Base-by-base conservation (phyloP, 192 early-diverging fungal species). In the Backusella tarrabulga region DNA sequence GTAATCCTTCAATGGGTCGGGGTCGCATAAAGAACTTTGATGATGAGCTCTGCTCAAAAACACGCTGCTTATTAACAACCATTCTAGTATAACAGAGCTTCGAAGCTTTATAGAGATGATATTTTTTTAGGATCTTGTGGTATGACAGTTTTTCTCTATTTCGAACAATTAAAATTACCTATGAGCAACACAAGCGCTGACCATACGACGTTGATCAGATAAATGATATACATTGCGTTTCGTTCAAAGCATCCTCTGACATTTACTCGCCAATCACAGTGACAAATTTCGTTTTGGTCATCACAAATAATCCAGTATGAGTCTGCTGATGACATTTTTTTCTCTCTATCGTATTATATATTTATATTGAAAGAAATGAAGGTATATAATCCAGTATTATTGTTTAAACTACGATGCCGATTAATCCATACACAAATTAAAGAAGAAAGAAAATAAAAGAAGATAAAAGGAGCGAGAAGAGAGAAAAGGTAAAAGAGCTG, bases 201-300 rank as follows among this genome's bases (percentile, higher is more conserved):
- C 35, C 56, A 72, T 9, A 72, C 44, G 6, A 38, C 68, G n/a
- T 77, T 60, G 29, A 46, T 36, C 23, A 72, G 68, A 42, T 74
- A 78, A 12, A 82, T 78, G 14, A 14, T 36, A 36, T 50, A 44
- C 66, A 82, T 67, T 11, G 38, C 19, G 0, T 46, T 15, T 5
- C 26, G 50, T 40, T 78, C 69, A 1, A 44, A 36, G 14, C 80
- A 82, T 12, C 60, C 54, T 36, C 72, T 17, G 6, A 75, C 29
- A 21, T 26, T 71, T 15, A 82, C n/a, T 67, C 80, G 63, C 76
- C 76, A 82, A 50, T 82, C 80, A 40, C 80, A 82, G 42, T 82
- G 76, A 23, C 81, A 82, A 14, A 44, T 4, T 29, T 81, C 23
- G 9, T 19, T 63, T 29, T 63, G 19, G 2, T 68, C 34, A 34